These are phyloP conservation scores for Ulota crispa DNA, from an alignment of 225 moss, liverwort and hornwort species.

Conservation along the genomic window DNA sequence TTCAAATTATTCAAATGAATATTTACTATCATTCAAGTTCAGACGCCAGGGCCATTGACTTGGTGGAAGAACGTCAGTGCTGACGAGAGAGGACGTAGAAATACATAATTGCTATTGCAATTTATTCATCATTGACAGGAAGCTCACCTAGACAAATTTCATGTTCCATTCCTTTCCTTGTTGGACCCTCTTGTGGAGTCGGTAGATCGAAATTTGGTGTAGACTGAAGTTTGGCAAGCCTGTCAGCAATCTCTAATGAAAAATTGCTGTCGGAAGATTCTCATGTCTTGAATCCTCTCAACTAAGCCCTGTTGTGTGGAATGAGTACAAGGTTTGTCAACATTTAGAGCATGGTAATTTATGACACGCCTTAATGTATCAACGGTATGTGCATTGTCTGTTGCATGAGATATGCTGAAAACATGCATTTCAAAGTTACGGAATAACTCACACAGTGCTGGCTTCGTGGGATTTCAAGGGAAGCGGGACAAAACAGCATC, in stretches of 20 bases:
- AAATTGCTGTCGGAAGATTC: neutral
- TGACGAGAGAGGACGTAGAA: neutral
- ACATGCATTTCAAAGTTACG: neutral
- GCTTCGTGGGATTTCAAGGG: neutral
- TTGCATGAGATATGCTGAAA: neutral
- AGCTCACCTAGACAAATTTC: neutral
- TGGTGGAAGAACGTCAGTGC: neutral
- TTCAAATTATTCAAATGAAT: neutral
- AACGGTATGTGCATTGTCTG: neutral
- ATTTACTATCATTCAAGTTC: slow-evolving; percentile 1
- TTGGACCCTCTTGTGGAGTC: neutral
- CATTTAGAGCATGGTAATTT: neutral
- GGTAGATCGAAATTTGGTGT: neutral
- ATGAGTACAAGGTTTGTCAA: neutral
- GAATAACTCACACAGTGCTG: neutral
- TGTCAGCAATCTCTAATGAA: neutral
- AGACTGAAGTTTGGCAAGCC: neutral
- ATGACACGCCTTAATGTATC: neutral
- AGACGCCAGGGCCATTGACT: slow-evolving; percentile 1
- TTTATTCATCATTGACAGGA: neutral
- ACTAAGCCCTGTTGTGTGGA: neutral
- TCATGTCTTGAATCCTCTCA: neutral
- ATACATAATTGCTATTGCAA: neutral
- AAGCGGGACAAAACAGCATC: neutral
- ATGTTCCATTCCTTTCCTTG: neutral